Evolutionary conservation across 805 yeast species (phyloP).

Genomic region (Lachancea meyersii): DNA sequence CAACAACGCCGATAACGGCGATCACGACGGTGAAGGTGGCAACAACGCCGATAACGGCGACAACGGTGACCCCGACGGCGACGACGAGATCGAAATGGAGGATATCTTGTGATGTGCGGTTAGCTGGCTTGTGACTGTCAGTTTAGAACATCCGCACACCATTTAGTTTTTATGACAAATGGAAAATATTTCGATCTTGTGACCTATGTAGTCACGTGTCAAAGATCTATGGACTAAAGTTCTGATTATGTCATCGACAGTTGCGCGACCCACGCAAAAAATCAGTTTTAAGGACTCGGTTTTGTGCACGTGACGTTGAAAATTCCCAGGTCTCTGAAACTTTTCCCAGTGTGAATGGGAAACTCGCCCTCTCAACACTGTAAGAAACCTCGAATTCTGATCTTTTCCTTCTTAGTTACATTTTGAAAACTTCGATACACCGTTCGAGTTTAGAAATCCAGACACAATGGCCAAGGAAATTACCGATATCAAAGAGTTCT

Average conservation of each 20-base stretch:
- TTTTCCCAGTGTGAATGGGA: not conserved
- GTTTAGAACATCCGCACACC: not conserved
- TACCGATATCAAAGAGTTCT: slow-evolving; percentile 94
- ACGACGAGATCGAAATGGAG: slow-evolving; percentile 70
- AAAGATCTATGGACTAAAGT: no score
- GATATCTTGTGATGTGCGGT: slow-evolving; percentile 41
- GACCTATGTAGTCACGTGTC: not conserved
- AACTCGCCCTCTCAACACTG: not conserved
- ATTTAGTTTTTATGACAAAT: no score
- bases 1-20: slow-evolving; percentile 51
- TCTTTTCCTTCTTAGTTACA: no score
- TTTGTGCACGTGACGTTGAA: not conserved
- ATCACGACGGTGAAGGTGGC: slow-evolving; percentile 34
- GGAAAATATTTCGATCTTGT: no score
- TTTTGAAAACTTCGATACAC: slow-evolving; percentile 1
- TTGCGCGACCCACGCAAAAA: not conserved
- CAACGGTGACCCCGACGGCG: slow-evolving; percentile 38
- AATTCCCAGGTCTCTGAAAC: not conserved
- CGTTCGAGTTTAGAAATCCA: not conserved
- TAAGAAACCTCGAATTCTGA: no score
- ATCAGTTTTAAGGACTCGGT: not conserved
- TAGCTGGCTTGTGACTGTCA: slow-evolving; percentile 17
- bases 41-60: slow-evolving; percentile 46
- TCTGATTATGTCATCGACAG: not conserved
- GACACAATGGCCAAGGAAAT: slow-evolving; percentile 53